phyloP scores from a whole-genome alignment of 805 yeast species.

The Citeromyces nyonsensis region DNA sequence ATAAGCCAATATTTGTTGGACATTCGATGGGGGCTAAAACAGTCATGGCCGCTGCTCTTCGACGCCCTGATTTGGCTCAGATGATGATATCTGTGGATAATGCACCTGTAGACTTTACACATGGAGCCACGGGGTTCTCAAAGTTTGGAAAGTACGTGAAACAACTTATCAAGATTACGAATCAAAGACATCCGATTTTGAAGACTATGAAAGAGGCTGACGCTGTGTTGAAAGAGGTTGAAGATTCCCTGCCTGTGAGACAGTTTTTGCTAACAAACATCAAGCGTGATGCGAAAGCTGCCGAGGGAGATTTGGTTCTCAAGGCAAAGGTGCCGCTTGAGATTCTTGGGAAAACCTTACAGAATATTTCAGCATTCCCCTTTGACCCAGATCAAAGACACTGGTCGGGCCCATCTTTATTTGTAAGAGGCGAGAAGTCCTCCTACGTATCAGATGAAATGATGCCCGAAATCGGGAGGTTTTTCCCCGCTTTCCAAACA shows the following conservation, averaged over 20 bases:
- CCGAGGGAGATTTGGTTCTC: slow-evolving; percentile 11
- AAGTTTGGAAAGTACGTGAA: slow-evolving; percentile 55
- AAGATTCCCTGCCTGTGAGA: slow-evolving; percentile 42
- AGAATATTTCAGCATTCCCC: slow-evolving; percentile 67
- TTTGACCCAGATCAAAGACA: slow-evolving; percentile 34
- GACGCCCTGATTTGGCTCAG: slow-evolving; percentile 45
- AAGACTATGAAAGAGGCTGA: slow-evolving; percentile 54
- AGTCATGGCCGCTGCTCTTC: slow-evolving; percentile 73
- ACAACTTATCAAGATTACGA: slow-evolving; percentile 43
- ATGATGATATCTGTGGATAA: slow-evolving; percentile 74
- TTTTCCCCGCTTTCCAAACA: slow-evolving; percentile 66
- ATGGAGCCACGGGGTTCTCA: slow-evolving; percentile 24
- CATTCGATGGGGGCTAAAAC: slow-evolving; percentile 93
- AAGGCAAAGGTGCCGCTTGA: slow-evolving; percentile 57
- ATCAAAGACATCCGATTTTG: slow-evolving; percentile 21
- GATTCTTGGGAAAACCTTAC: slow-evolving; percentile 47
- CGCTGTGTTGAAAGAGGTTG: slow-evolving; percentile 43
- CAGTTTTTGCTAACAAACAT: slow-evolving; percentile 70
- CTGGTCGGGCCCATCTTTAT: slow-evolving; percentile 61
- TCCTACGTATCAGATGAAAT: slow-evolving; percentile 73
- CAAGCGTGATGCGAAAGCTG: slow-evolving; percentile 15
- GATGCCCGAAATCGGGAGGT: slow-evolving; percentile 53
- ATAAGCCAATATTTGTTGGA: slow-evolving; percentile 51
- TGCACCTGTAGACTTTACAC: slow-evolving; percentile 62
- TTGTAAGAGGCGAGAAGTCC: slow-evolving; percentile 68